Conservation (phyloP, 1,139 yeast genomes). For the Debaryomyces sp. region DNA sequence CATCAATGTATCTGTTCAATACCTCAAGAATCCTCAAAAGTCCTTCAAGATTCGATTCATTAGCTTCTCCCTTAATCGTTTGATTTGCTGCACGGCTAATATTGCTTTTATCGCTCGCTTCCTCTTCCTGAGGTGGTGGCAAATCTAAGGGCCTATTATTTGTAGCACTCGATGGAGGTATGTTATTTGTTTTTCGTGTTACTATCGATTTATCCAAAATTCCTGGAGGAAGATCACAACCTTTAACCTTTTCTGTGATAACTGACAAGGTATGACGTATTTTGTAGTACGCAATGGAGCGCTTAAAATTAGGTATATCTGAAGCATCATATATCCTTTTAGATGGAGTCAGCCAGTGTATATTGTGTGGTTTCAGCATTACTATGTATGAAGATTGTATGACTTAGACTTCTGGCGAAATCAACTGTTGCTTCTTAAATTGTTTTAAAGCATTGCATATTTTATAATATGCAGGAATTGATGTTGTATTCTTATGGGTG, state of each 20-base stretch:
- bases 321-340: constrained; percentile 35
- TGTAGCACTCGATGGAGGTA: not conserved
- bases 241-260: constrained; percentile 30
- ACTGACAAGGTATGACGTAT: constrained; percentile 24
- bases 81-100: not conserved
- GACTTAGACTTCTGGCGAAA: not conserved
- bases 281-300: constrained; percentile 30
- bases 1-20: constrained; percentile 44
- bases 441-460: not conserved
- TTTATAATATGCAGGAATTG: not conserved
- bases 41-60: constrained; percentile 11
- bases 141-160: not conserved
- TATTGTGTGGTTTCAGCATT: not conserved
- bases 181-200: constrained; percentile 16
- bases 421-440: not conserved
- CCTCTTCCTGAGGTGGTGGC: constrained; percentile 6
- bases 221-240: constrained; percentile 30
- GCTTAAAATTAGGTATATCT: constrained; percentile 30
- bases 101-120: not conserved
- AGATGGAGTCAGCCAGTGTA: constrained; percentile 23
- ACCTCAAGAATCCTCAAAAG: constrained; percentile 19
- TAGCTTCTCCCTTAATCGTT: not conserved
- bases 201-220: constrained; percentile 26
- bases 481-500: too few relatives aligned
- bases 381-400: not conserved